A percentile compares a stretch with the other conserved stretches of the same genome.
phyloP scores from a whole-genome alignment of 768 basidiomycete genomes.

The Russula sp. region DNA sequence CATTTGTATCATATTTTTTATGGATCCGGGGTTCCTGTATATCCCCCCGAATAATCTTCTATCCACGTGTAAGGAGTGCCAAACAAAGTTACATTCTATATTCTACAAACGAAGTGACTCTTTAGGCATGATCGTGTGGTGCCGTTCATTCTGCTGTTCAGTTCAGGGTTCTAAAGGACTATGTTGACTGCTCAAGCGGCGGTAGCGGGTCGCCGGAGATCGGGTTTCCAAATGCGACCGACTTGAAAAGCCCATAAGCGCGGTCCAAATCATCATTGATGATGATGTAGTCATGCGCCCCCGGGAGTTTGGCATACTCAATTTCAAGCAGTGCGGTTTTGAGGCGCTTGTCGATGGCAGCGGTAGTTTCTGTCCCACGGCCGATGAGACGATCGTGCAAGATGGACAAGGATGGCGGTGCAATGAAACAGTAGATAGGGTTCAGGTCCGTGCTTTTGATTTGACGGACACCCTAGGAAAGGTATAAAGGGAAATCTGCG shows the following conservation, averaged over 20 bases:
- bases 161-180: neutral
- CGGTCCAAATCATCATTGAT: conserved; percentile 86
- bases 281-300: conserved; percentile 73
- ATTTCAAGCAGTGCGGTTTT: conserved; percentile 74
- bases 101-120: neutral
- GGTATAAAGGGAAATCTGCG: conserved; percentile 4
- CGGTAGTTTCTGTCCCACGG: conserved; percentile 80
- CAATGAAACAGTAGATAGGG: conserved; percentile 87
- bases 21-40: neutral
- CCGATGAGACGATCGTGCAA: conserved; percentile 65
- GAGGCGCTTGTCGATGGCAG: conserved; percentile 65
- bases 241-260: conserved; percentile 72
- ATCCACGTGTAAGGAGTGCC: neutral
- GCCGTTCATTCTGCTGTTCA: neutral
- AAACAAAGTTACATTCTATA: neutral
- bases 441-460: conserved; percentile 77
- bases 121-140: neutral
- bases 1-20: conserved; percentile 6
- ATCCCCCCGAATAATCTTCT: neutral
- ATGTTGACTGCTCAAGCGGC: conserved; percentile 37
- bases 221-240: conserved; percentile 64
- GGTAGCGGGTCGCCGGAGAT: conserved; percentile 60
- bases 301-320: conserved; percentile 70
- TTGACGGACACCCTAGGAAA: conserved; percentile 76
- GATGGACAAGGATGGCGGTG: conserved; percentile 71